Conservation (phyloP, 2,329 filamentous ascomycete genomes). For the Colletotrichum sp. region DNA sequence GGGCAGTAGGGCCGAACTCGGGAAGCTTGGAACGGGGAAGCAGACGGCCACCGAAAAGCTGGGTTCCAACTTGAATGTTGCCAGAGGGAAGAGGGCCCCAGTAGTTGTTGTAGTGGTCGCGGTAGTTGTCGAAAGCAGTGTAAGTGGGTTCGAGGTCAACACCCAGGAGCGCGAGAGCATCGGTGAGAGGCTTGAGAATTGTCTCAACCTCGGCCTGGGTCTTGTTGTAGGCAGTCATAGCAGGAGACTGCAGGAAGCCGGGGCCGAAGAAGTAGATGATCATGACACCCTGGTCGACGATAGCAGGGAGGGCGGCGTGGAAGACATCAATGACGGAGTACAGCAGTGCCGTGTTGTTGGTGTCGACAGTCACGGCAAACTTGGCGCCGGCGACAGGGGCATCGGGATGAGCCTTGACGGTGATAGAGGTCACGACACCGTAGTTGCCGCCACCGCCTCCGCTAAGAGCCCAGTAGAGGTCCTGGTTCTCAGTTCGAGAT, state of each 20-base stretch:
- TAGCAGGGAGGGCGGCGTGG: constrained; percentile 15
- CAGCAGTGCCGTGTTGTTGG: constrained; percentile 42
- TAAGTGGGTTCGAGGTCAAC: constrained; percentile 30
- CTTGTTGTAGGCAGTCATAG: constrained; percentile 49
- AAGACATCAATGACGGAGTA: constrained; percentile 32
- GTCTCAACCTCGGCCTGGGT: constrained; percentile 39
- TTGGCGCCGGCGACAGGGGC: constrained; percentile 31
- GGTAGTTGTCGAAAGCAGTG: constrained; percentile 32
- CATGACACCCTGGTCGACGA: constrained; percentile 16
- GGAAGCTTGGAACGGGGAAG: constrained; percentile 30
- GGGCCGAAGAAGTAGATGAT: constrained; percentile 38
- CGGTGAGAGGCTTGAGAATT: constrained; percentile 47
- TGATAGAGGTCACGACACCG: constrained; percentile 61
- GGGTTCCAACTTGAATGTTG: constrained; percentile 29
- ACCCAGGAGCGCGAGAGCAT: constrained; percentile 24
- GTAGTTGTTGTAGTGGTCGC: constrained; percentile 24
- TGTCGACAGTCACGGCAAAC: constrained; percentile 39
- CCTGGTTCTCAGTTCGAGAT: constrained; percentile 56
- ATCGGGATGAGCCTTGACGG: constrained; percentile 53
- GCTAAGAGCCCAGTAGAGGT: constrained; percentile 70
- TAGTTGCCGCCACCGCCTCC: constrained; percentile 50
- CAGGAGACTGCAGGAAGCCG: constrained; percentile 12
- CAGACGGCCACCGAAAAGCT: constrained; percentile 35
- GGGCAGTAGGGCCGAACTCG: constrained; percentile 7
- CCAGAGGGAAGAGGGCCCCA: constrained; percentile 26